Conservation (phyloP, 164 flowering plant genomes). For the Cinnamomum chago region DNA sequence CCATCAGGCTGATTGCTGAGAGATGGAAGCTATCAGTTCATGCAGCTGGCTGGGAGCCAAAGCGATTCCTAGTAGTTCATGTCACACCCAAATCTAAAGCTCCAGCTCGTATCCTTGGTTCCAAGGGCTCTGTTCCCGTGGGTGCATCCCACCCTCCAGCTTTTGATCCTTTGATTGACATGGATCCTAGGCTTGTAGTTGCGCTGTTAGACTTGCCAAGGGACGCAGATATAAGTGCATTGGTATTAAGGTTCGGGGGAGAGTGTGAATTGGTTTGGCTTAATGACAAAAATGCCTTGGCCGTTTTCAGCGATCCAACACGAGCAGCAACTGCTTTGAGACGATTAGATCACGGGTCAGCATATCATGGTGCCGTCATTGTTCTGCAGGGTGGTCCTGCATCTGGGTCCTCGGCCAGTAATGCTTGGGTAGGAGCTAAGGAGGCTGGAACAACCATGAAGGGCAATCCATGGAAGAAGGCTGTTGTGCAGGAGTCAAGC, state of each 20-base stretch:
- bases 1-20: constrained; percentile 77
- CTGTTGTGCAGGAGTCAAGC: constrained; percentile 49
- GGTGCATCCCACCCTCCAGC: constrained; percentile 38
- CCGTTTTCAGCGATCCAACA: constrained; percentile 82
- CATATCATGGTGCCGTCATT: constrained; percentile 65
- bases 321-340: constrained; percentile 97
- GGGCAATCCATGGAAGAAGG: constrained; percentile 78
- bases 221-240: constrained; percentile 83
- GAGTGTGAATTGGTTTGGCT: constrained; percentile 96
- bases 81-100: constrained; percentile 82
- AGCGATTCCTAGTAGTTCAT: constrained; percentile 70
- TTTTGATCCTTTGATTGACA: constrained; percentile 81
- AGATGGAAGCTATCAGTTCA: constrained; percentile 87
- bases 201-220: constrained; percentile 86
- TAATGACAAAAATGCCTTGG: constrained; percentile 91
- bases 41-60: constrained; percentile 97
- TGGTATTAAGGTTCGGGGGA: constrained; percentile 95
- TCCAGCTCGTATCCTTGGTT: constrained; percentile 67
- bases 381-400: constrained; percentile 33
- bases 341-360: constrained; percentile 91
- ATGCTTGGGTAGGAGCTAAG: constrained; percentile 56
- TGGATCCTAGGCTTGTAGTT: constrained; percentile 97
- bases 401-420: constrained; percentile 20
- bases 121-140: constrained; percentile 40
- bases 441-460: constrained; percentile 27